phyloP scores from a whole-genome alignment of 768 basidiomycete species.

The Suillus occidentalis region DNA sequence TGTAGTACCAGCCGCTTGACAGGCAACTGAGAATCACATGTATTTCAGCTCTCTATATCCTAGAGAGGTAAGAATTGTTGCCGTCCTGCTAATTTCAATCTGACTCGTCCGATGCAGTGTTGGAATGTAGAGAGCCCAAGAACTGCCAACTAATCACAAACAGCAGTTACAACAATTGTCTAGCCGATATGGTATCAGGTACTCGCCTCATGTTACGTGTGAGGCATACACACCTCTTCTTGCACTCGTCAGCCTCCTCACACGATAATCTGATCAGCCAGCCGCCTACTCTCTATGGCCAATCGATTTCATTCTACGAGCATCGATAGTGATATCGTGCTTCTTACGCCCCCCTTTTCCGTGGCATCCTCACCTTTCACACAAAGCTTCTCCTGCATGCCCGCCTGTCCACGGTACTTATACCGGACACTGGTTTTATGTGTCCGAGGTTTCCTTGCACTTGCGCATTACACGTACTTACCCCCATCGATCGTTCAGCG shows the following conservation, averaged over 20 bases:
- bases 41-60: neutral
- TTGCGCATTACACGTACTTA: neutral
- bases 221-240: slow-evolving; percentile 1
- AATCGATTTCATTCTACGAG: slow-evolving; percentile 3
- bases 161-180: neutral
- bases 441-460: neutral
- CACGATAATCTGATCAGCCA: neutral
- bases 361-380: slow-evolving; percentile 6
- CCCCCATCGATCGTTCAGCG: neutral
- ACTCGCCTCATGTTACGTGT: slow-evolving; percentile 1
- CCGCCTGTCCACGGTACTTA: neutral
- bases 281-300: neutral
- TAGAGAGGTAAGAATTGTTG: neutral
- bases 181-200: neutral
- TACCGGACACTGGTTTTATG: slow-evolving; percentile 3
- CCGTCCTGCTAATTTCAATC: neutral
- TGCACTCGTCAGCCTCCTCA: slow-evolving; percentile 1
- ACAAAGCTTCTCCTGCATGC: neutral
- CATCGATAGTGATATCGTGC: slow-evolving; percentile 1
- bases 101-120: neutral
- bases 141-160: neutral
- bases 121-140: neutral
- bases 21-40: neutral
- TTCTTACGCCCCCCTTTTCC: slow-evolving; percentile 6
- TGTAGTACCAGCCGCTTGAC: neutral